Evolutionary conservation across 2,329 filamentous ascomycete species (phyloP).

Genomic region (Fusarium subglutinans): DNA sequence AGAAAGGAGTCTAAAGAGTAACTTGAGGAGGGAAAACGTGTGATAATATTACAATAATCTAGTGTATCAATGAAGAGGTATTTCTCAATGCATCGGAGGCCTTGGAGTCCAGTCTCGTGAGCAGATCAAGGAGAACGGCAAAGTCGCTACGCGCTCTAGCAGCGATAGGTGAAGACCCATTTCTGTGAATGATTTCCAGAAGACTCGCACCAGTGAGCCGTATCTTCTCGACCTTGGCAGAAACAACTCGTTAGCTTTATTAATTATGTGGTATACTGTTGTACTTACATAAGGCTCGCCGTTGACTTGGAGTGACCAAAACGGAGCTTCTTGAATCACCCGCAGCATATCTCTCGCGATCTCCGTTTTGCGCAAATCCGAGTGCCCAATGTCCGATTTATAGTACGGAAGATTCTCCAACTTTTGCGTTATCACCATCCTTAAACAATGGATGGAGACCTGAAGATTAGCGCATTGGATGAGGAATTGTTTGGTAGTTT

Average conservation of each 20-base stretch:
- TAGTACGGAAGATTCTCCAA: constrained; percentile 48
- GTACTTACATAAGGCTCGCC: constrained; percentile 51
- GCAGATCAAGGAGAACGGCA: constrained; percentile 51
- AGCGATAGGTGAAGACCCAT: constrained; percentile 49
- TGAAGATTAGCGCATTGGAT: constrained; percentile 55
- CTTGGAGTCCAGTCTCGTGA: constrained; percentile 54
- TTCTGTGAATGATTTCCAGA: constrained; percentile 51
- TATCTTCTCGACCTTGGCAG: constrained; percentile 51
- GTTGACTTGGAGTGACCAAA: constrained; percentile 53
- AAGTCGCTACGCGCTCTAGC: constrained; percentile 52
- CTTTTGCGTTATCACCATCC: constrained; percentile 52
- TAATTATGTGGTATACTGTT: fast-evolving
- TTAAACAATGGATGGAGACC: constrained; percentile 52
- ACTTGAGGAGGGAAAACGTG: fast-evolving
- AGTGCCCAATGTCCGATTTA: constrained; percentile 44
- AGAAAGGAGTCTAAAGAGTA: constrained; percentile 12
- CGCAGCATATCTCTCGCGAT: constrained; percentile 55
- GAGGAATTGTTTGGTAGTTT: constrained; percentile 45
- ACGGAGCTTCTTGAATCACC: constrained; percentile 52
- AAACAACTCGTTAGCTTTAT: background rate
- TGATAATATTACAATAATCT: background rate
- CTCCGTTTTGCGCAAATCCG: constrained; percentile 51
- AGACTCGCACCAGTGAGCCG: constrained; percentile 51
- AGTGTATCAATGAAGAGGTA: constrained; percentile 34
- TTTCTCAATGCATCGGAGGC: constrained; percentile 53